Base-by-base conservation (phyloP, 1,284 basidiomycete genomes). In the Moesziomyces globuligerus region DNA sequence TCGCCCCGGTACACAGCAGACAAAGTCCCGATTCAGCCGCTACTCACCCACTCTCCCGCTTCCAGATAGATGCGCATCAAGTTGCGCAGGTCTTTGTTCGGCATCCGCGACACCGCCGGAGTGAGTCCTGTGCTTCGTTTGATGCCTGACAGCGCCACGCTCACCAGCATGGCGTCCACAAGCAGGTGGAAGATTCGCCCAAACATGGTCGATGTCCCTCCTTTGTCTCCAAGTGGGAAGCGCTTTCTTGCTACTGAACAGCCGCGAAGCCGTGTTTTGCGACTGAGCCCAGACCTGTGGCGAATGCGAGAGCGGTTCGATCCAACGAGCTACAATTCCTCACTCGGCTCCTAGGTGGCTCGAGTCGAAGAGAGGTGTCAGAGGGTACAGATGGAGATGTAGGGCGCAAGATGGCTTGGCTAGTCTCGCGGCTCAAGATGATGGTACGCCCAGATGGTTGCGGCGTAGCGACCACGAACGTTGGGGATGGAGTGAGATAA, bases 1-100 rank as follows among this genome's bases (percentile, higher is more conserved):
- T 45, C 32, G n/a, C 10, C 15, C 29, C 32, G 17, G 7, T 34
- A 17, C 32, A 34, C 13, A 3, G 6, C 11, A 34, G 10, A 3
- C 15, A 6, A 6, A 13, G 2, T 34, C 7, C 10, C 32, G 10
- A 17, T 29, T 11, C 23, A 28, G 15, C 28, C 1, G 7, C 25
- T 13, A 74, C 79, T 60, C 52, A 81, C 78, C 80, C 80, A 82
- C 62, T 82, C 80, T 32, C 80, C 80, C 25, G 78, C 73, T 49
- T 82, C 80, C 26, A 82, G 53, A 41, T 79, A 82, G 39, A 74
- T 66, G 28, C 75, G 59, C 53, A 81, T 51, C 28, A 81, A 38
- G 48, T 80, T 75, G 42, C 79, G 71, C 7, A 80, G 36, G 37
- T 82, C 80, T 40, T 76, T 76, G 64, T 77, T 76, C 8, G 76